Evolutionary conservation across 2,329 filamentous ascomycete genomes (phyloP).

Genomic region (Celoporthe dispersa): DNA sequence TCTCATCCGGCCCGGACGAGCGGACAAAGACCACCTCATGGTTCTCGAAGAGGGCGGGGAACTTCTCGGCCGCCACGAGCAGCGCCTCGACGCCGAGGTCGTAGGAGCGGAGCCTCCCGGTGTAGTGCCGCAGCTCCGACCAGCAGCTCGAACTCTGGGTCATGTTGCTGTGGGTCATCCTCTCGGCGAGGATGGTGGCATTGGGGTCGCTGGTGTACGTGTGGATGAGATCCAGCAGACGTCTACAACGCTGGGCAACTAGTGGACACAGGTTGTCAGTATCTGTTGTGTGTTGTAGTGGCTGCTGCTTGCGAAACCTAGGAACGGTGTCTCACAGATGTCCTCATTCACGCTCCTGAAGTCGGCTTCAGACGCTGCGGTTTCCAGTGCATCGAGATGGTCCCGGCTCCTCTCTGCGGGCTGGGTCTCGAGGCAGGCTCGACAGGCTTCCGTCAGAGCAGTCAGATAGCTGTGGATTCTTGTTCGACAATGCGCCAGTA

Average conservation of each 20-base stretch:
- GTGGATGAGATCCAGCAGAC: constrained; percentile 3
- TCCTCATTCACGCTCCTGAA: neutral
- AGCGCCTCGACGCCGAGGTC: neutral
- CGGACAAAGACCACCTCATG: constrained; percentile 21
- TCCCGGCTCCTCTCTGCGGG: neutral
- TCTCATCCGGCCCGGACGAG: constrained; percentile 18
- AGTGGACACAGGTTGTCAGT: neutral
- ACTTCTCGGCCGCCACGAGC: neutral
- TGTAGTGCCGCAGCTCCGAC: constrained; percentile 15
- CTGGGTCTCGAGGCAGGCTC: neutral
- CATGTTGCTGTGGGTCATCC: constrained; percentile 13
- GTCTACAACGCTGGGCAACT: constrained; percentile 4
- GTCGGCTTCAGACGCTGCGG: neutral
- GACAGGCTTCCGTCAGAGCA: neutral
- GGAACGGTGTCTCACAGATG: neutral
- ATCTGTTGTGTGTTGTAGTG: neutral
- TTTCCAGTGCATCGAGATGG: neutral
- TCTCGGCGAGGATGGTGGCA: constrained; percentile 3
- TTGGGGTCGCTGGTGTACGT: neutral
- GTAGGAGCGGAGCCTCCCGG: constrained; percentile 13
- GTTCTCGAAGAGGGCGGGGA: constrained; percentile 29
- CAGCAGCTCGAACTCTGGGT: constrained; percentile 19
- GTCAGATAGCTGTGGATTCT: constrained; percentile 6
- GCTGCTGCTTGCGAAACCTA: neutral
- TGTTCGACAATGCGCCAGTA: constrained; percentile 1